Percentiles rank a stretch among this genome's conserved stretches.
Conservation (phyloP, 2,329 filamentous ascomycete species). For the Chaetomiaceae sp. region DNA sequence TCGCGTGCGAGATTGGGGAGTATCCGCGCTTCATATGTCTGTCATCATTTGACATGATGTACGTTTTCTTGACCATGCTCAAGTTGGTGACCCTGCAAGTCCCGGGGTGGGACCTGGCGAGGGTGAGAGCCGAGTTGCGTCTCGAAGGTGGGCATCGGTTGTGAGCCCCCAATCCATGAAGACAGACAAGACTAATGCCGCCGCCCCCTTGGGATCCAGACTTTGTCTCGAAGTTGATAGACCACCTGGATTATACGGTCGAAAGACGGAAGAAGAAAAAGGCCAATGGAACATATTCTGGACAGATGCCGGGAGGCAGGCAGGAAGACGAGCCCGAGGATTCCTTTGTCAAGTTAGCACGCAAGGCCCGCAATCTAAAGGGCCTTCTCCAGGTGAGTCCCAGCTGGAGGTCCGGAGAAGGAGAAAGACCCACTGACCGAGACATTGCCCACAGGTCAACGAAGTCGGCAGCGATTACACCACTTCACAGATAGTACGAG, state of each 20-base stretch:
- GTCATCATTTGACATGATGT: slow-evolving; percentile 45
- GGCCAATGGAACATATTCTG: too few relatives aligned
- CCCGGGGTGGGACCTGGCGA: slow-evolving; percentile 43
- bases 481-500: slow-evolving; percentile 8
- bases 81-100: slow-evolving; percentile 44
- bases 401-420: not conserved
- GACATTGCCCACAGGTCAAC: slow-evolving; percentile 2
- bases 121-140: slow-evolving; percentile 36
- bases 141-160: slow-evolving; percentile 28
- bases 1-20: slow-evolving; percentile 22
- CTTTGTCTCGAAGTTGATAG: slow-evolving; percentile 31
- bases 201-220: not conserved
- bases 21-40: slow-evolving; percentile 41
- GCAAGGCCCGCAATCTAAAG: slow-evolving; percentile 18
- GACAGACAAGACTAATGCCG: not conserved
- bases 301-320: slow-evolving; percentile 14
- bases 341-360: slow-evolving; percentile 17
- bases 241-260: slow-evolving; percentile 30
- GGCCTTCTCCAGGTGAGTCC: slow-evolving; percentile 14
- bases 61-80: slow-evolving; percentile 42
- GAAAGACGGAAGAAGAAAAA: slow-evolving; percentile 25
- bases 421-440: not conserved
- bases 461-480: slow-evolving; percentile 14
- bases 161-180: too few relatives aligned
- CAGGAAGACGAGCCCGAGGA: slow-evolving; percentile 15